Base-by-base conservation (phyloP, 2,329 filamentous ascomycete genomes). In the Aurifilum marmelostoma region DNA sequence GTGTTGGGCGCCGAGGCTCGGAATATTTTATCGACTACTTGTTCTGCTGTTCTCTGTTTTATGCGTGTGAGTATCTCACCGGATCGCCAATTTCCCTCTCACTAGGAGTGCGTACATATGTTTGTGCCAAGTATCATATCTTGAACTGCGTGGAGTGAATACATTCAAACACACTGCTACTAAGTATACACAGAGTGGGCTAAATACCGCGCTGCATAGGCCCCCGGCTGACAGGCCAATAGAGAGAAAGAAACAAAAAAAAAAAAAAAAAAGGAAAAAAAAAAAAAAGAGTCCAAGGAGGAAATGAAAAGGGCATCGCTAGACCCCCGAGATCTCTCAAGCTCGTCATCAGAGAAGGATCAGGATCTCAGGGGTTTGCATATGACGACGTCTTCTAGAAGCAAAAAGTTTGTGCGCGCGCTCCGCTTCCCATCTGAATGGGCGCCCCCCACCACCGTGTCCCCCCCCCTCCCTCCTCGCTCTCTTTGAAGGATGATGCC, bases 361-460 rank as follows among this genome's bases (percentile, higher is more conserved):
- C 61, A 69, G 37, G 21, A 60, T 60, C 32, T 59, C 64, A 60
- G 63, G 63, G 63, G 63, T 66, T 66, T 32, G 34, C 61, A 66
- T 24, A 21, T 41, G 12, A n/a, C 24, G 64, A 66, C 24, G 27
- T 50, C 59, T 67, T 62, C 65, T 67, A 69, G 65, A 69, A 69
- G 60, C 34, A 62, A 39, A 34, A 56, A 56, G 27, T 24, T 34
- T 34, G 8, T 34, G 34, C 34, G 34, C 34, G 61, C 52, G 4
- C 27, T 54, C 56, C 41, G 29, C 60, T 60, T 41, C 64, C 50
- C 29, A 34, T 37, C 24, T 37, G 24, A 47, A 34, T n/a, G n/a
- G 54, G 37, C 27, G 24, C 18, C 54, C n/a, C 8, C 39, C 47
- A 43, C 21, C 24, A 18, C 59, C 34, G 8, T 18, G 34, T 32